Base-by-base conservation (phyloP, 2,329 filamentous ascomycete genomes). In the Fusarium buxicola region DNA sequence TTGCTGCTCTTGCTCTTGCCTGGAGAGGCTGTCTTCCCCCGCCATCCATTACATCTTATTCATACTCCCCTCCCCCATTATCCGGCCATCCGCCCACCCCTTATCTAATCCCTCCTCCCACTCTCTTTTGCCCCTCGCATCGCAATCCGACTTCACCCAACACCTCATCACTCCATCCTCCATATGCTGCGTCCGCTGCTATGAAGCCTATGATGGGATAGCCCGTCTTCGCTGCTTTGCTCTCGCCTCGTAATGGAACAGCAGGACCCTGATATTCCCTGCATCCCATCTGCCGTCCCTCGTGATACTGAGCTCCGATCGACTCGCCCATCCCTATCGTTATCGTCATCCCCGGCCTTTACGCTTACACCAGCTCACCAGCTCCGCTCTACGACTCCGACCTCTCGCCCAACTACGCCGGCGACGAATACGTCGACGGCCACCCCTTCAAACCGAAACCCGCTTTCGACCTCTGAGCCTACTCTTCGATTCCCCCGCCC, bases 401-500 rank as follows among this genome's bases (percentile, higher is more conserved):
- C 45, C 36, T 50, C 56, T 52, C 54, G 43, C 36, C 56, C 57
- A 28, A 66, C 66, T 32, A 68, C 61, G 30, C 58, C 66, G 44
- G 60, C 30, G 41, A 62, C 60, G 25, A 46, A 49, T 38, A 32
- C 36, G 11, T 32, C 63, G 27, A 54, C 39, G 24, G 34, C 39
- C 1, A 27, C 43, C 24, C 25, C 50, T 10, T 34, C 58, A 32
- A 63, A 47, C 41, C 67, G 41, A 55, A 56, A 28, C 21, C 62
- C 57, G 35, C 65, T 77, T 28, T 78, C 79, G 27, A 71, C 67
- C 32, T 82, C 83, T 38, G 78, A 82, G 48, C 82, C 83, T 5
- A 79, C 78, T 25, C 78, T 88, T 40, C 82, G 84, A 55, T 87
- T 87, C 53, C 85, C 85, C 52, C 79, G 77, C 38, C 85, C 85